Base-by-base conservation (phyloP, 345 rosid species). In the Salix purpurea region DNA sequence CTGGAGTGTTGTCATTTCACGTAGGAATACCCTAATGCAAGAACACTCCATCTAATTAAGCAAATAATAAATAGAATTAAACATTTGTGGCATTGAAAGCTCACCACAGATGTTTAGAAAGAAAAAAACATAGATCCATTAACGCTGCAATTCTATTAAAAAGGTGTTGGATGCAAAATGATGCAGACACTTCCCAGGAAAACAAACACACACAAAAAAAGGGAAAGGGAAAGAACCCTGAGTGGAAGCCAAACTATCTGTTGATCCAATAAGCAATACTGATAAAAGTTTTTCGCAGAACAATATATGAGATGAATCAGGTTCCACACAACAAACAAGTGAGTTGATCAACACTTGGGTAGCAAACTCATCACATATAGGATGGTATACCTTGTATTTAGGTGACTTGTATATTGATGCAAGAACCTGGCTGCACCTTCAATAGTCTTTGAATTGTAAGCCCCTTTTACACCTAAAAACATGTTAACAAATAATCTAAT, bases 381-480 rank as follows among this genome's bases (percentile, higher is more conserved):
- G 42, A 69, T 26, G 34, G 30, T 56, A 79, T 83, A 95, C 97
- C 93, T 87, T 71, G 60, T 76, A 76, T 80, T 84, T 74, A 88
- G 80, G 76, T 75, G 88, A 81, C 89, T 76, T 67, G 91, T 78
- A 84, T 92, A 95, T 3, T 91, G 90, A 81, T 79, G 82, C 24
- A 92, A 73, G 86, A 89, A 92, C 28, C 37, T 76, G 71, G 84
- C 78, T 69, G 93, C 97, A 74, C 88, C 87, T 78, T 88, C 90
- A 56, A 88, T 86, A 48, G 91, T 87, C 83, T 67, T 86, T 65
- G 99, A 92, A 80, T 90, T 87, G 83, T 92, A 95, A 72, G 83
- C 86, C 79, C 94, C 94, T 86, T 88, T 90, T 52, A 86, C 70
- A 79, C 99, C 99, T 95, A 67, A 74, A 58, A 65, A 70, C n/a